These are phyloP conservation scores for Candida khao-thaluensis DNA, from an alignment of 805 yeast genomes.

Conservation along the genomic window DNA sequence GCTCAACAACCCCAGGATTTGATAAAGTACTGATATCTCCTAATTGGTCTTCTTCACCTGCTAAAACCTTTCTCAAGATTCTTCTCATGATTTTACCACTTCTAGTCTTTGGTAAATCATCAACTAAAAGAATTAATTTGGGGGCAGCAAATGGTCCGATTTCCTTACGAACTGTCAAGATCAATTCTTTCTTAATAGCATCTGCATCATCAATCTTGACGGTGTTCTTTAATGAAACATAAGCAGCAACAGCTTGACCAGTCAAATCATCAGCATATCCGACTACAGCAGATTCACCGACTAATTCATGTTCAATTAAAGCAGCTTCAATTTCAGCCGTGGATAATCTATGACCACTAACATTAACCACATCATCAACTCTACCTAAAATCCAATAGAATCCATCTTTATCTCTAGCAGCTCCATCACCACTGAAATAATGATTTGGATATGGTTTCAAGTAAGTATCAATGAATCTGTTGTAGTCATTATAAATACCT, in stretches of 20 bases:
- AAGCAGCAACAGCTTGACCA: conserved; percentile 97
- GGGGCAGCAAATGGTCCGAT: conserved; percentile 98
- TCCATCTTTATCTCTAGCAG: conserved; percentile 95
- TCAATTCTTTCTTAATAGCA: conserved; percentile 67
- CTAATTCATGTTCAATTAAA: conserved; percentile 70
- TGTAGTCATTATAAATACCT: conserved; percentile 87
- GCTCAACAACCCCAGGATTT: conserved; percentile 80
- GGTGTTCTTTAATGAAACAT: conserved; percentile 71
- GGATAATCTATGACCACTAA: conserved; percentile 96
- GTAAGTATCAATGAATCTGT: conserved; percentile 86
- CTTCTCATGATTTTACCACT: conserved; percentile 99
- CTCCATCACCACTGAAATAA: conserved; percentile 98
- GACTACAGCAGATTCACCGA: conserved; percentile 95
- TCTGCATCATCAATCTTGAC: conserved; percentile 47
- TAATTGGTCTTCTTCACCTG: conserved; percentile 88
- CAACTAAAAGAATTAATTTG: conserved; percentile 76
- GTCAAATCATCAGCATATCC: conserved; percentile 94
- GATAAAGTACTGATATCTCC: conserved; percentile 91
- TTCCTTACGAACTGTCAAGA: conserved; percentile 85
- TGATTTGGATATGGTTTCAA: conserved; percentile 88
- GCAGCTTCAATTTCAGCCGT: conserved; percentile 98
- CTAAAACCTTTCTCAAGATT: conserved; percentile 86
- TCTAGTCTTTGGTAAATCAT: conserved; percentile 96
- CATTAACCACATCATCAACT: conserved; percentile 98
- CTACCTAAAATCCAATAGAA: conserved; percentile 98